Conservation (phyloP, 2,329 filamentous ascomycete genomes). For the Fusarium concolor region DNA sequence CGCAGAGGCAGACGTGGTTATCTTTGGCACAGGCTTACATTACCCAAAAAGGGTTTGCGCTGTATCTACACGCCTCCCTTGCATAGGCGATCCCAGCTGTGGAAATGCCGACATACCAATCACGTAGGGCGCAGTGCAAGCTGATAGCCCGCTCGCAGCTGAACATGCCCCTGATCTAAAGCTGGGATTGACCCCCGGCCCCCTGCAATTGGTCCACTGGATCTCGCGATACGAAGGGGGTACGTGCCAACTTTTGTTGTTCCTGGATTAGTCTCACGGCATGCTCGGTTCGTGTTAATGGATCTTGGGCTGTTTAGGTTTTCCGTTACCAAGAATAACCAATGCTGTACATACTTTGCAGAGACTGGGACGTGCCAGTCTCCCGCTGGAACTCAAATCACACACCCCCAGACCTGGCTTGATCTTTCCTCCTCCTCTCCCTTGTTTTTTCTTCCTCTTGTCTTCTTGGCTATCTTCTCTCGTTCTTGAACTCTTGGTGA, state of each 20-base stretch:
- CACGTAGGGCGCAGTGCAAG: constrained; percentile 5
- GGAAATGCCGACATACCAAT: constrained; percentile 35
- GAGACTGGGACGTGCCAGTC: constrained; percentile 35
- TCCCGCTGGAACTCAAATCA: constrained; percentile 23
- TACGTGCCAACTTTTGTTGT: neutral
- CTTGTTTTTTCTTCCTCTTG: constrained; percentile 20
- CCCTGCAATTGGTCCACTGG: constrained; percentile 16
- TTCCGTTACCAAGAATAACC: constrained; percentile 20
- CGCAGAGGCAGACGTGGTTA: neutral
- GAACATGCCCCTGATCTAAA: constrained; percentile 37
- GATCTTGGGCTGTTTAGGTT: constrained; percentile 9
- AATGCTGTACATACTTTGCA: constrained; percentile 20
- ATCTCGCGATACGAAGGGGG: constrained; percentile 33
- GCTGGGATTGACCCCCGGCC: constrained; percentile 18
- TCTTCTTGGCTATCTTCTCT: constrained; percentile 20
- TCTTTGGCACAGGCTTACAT: constrained; percentile 21
- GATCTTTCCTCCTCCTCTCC: constrained; percentile 12
- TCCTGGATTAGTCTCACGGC: constrained; percentile 13
- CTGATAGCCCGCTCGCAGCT: constrained; percentile 29
- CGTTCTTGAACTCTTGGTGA: constrained; percentile 27
- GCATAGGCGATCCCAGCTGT: neutral
- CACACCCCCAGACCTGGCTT: constrained; percentile 14
- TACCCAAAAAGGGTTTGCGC: constrained; percentile 2
- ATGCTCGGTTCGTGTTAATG: constrained; percentile 10
- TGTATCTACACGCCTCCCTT: constrained; percentile 16